phyloP scores from a whole-genome alignment of 1,284 basidiomycete genomes.

The Ustilago tritici region DNA sequence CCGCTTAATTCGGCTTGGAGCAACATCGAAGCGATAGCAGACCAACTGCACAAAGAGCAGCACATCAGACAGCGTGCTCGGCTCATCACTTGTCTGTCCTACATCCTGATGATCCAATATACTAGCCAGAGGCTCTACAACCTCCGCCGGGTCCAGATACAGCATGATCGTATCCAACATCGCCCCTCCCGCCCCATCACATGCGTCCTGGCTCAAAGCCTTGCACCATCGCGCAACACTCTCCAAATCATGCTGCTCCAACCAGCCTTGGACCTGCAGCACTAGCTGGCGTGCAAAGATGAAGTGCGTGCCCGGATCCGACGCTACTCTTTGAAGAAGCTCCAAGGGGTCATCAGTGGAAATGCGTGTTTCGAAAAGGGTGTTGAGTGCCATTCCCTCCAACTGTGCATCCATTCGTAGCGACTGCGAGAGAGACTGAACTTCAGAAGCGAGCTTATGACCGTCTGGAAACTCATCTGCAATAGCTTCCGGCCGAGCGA shows the following conservation, averaged over 20 bases:
- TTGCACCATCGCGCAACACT: constrained; percentile 47
- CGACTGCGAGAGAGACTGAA: constrained; percentile 44
- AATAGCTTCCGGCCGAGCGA: constrained; percentile 47
- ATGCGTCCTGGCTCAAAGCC: constrained; percentile 29
- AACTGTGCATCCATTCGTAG: constrained; percentile 48
- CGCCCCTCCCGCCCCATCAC: constrained; percentile 4
- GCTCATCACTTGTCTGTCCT: constrained; percentile 54
- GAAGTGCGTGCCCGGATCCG: constrained; percentile 48
- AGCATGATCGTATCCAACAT: constrained; percentile 50
- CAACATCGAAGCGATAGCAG: constrained; percentile 28
- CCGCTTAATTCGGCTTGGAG: constrained; percentile 16
- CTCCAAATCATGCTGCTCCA: constrained; percentile 52
- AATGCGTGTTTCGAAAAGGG: constrained; percentile 41
- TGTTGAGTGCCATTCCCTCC: constrained; percentile 34
- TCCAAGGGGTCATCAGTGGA: constrained; percentile 38
- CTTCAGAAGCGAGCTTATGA: constrained; percentile 48
- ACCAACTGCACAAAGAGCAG: constrained; percentile 52
- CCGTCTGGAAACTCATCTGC: constrained; percentile 48
- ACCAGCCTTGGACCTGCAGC: constrained; percentile 31
- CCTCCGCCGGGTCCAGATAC: constrained; percentile 43
- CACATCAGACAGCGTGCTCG: constrained; percentile 43
- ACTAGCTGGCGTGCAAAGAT: constrained; percentile 45
- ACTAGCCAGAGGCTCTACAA: constrained; percentile 35
- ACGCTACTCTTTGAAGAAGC: constrained; percentile 36
- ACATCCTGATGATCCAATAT: constrained; percentile 46